Evolutionary conservation across 371 early-diverging fungal species (phyloP).

Genomic region (Rhizopus sp.): DNA sequence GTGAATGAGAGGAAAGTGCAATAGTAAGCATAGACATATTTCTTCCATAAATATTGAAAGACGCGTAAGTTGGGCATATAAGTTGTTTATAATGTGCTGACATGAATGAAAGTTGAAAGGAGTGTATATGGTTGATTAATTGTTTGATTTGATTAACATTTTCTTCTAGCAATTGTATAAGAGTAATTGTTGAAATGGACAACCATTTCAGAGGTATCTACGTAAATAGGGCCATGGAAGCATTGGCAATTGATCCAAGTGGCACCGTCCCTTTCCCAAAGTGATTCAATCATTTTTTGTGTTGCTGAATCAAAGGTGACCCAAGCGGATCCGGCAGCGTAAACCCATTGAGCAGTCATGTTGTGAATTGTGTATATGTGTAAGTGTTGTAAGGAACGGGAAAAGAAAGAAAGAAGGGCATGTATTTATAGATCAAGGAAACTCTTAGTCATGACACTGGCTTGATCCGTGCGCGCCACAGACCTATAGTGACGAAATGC

Average conservation of each 20-base stretch:
- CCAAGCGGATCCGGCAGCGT: constrained; percentile 27
- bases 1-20: no score
- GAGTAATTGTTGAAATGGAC: constrained; percentile 13
- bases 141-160: neutral
- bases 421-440: no score
- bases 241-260: constrained; percentile 20
- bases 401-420: no score
- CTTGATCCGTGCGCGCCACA: no score
- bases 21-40: no score
- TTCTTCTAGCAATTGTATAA: constrained; percentile 21
- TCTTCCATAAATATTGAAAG: no score
- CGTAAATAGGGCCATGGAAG: constrained; percentile 16
- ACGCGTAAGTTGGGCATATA: no score
- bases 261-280: constrained; percentile 18
- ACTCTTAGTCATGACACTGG: no score
- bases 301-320: constrained; percentile 19
- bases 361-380: neutral
- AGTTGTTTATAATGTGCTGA: no score
- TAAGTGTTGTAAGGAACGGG: no score
- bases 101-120: no score
- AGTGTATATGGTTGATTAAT: neutral
- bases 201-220: constrained; percentile 26
- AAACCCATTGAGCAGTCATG: constrained; percentile 25
- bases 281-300: constrained; percentile 16
- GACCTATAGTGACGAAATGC: no score